Base-by-base conservation (phyloP, 208 protist genomes). In the Crithidia brevicula region DNA sequence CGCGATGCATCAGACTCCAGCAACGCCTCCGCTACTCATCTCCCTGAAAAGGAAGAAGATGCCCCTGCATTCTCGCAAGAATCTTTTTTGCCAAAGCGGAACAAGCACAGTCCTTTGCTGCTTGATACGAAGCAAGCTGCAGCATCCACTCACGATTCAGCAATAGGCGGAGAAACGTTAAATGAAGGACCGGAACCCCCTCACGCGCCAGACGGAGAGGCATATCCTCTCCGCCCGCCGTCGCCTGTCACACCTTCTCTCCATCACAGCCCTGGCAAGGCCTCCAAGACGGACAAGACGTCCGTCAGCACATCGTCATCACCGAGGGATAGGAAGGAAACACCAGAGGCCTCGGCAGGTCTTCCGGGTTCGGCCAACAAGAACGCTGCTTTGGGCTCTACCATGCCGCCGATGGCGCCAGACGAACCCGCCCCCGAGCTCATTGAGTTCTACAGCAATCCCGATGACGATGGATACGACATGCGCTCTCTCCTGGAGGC, bases 391-490 rank as follows among this genome's bases (percentile, higher is more conserved):
- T n/a, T n/a, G n/a, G n/a, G n/a, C n/a, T n/a, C n/a, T 2, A 9
- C 9, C 28, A 4, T 50, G 56, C 56, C 56, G 11, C 1, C 56
- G 25, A 15, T 50, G n/a, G 18, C 40, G 43, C 52, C 57, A 4
- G 54, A 68, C 45, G 60, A 56, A 13, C 47, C 58, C 1, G 61
- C 60, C 8, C 67, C 74, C 1, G 67, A 78, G 18, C 45, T 49
- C 23, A 67, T 83, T 20, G 31, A 64, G 22, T 77, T 72, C 47
- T 42, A 36, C 27, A 61, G 66, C 25, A 49, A 75, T 54, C 63
- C 71, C 15, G 76, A 77, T 13, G 50, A 66, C 18, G 70, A 81
- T 38, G 59, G 63, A 15, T 46, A 77, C 42, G 76, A 69, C 28
- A 46, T 59, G 15, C 69, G 71, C 63, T 66, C 76, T 10, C 28